Evolutionary conservation across 345 rosid genomes (phyloP), one percentile per base, ranked within the genome.

Genomic region (Eucalyptus paniculata): DNA sequence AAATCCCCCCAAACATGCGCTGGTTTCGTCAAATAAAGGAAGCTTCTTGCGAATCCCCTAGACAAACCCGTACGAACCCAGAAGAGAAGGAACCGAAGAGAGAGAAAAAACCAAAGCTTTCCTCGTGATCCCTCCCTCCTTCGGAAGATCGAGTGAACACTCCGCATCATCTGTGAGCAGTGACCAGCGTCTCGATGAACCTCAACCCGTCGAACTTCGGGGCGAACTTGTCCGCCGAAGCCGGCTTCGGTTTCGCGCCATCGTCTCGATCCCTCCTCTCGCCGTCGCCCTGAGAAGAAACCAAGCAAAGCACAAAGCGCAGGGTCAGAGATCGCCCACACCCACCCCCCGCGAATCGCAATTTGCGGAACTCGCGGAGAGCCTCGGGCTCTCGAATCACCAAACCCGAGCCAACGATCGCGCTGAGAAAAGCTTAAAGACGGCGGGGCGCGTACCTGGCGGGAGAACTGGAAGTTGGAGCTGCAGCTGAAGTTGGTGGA

Each of bases 161-260:
- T 40, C 16, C 32, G 16, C 24, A 87, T 87, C 65, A 87, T 87
- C 88, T 87, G 69, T 87, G 88, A 37, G 88, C 93, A 17, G 94
- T 93, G 32, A 93, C 89, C 89, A 93, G 91, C 12, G 94, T 93
- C 88, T 93, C 94, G 19, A 93, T 92, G 89, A 93, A 92, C 93
- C 94, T 89, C 89, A 93, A 26, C 12, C 94, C 94, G 32, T 93
- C 94, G 56, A 92, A 92, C 90, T 91, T 91, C 23, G 93, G 91
- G 1, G 91, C 92, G 34, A 92, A 93, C 86, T 89, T 91, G 86
- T 82, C 90, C 47, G 45, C 19, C 51, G 89, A 82, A 40, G 60
- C 89, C 30, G 90, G 77, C 24, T 37, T 87, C 81, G 72, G 53
- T 28, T 24, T 42, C 37, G 54, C 45, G 16, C 87, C n/a, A 30